Evolutionary conservation across 257 asterid species (phyloP), one percentile per base, ranked within the genome.

Genomic region (Solanum chilense): DNA sequence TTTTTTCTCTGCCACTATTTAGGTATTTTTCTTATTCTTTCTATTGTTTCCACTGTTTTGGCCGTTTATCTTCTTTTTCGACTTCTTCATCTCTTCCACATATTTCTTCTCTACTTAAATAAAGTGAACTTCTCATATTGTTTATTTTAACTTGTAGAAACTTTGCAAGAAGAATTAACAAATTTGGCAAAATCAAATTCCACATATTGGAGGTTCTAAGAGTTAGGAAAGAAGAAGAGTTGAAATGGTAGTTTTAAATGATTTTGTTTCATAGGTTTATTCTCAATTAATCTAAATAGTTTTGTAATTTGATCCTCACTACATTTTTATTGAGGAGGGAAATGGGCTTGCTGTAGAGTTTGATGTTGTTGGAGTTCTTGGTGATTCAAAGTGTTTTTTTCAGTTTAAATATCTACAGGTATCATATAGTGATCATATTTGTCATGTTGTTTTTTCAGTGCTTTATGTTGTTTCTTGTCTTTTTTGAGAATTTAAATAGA

Each of bases 371-470:
- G 93, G 62, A 49, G 83, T 60, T 88, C 71, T 87, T 86, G 82
- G 56, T 92, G 71, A 44, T 93, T 85, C 87, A 93, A 70, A 81
- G 87, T 80, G 88, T 86, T 84, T 87, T 87, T 90, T 69, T 82
- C 88, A 66, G 76, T 92, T 83, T 95, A 90, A 86, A 92, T 92
- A 93, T 93, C 95, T 93, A 89, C 93, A 91, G 98, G 99, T 96
- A 91, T 88, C 85, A 88, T n/a, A 39, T 49, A 89, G 64, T 87
- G 58, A 80, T 85, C 85, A 1, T 83, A 83, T 18, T 37, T 9
- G 14, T 64, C 13, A 6, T 12, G 16, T 62, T n/a, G 16, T 62
- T 62, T 62, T 15, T 23, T 60, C 0, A 4, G 23, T 60, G 29
- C 12, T 60, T 60, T 60, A 2, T 60, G 27, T 60, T 60, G 69